A percentile compares a stretch with the other conserved stretches of the same genome.
Conservation (phyloP, 2,329 filamentous ascomycete genomes). For the Penicillium griseofulvum region DNA sequence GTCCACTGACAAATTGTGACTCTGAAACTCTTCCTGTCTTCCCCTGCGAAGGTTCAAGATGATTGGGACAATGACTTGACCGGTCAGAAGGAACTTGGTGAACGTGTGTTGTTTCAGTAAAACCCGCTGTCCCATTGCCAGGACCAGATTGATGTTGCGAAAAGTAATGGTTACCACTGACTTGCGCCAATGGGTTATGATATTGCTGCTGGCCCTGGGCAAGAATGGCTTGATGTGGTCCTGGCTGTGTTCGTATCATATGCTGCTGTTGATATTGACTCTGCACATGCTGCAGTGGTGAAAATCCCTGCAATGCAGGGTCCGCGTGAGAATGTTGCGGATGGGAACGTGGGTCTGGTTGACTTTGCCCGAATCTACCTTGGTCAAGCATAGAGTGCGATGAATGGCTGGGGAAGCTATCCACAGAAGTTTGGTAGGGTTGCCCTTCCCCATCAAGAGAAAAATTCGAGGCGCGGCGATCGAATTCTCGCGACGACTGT, state of each 20-base stretch:
- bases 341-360: slow-evolving; percentile 9
- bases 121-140: neutral
- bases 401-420: neutral
- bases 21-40: slow-evolving; percentile 16
- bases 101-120: neutral
- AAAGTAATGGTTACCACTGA: slow-evolving; percentile 11
- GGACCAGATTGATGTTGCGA: slow-evolving; percentile 2
- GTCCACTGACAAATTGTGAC: slow-evolving; percentile 32
- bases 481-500: slow-evolving; percentile 1
- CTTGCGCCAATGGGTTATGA: slow-evolving; percentile 11
- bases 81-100: slow-evolving; percentile 3
- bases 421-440: neutral
- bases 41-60: neutral
- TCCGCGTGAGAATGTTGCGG: slow-evolving; percentile 9
- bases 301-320: slow-evolving; percentile 11
- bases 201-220: slow-evolving; percentile 8
- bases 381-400: neutral
- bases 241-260: slow-evolving; percentile 12
- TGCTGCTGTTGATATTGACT: slow-evolving; percentile 12
- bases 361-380: neutral
- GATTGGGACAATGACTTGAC: neutral
- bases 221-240: neutral
- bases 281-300: slow-evolving; percentile 5
- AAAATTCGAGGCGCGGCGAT: neutral
- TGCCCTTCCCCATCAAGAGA: slow-evolving; percentile 1